Base-by-base conservation (phyloP, 75 land plant genomes). In the Pinus taeda region DNA sequence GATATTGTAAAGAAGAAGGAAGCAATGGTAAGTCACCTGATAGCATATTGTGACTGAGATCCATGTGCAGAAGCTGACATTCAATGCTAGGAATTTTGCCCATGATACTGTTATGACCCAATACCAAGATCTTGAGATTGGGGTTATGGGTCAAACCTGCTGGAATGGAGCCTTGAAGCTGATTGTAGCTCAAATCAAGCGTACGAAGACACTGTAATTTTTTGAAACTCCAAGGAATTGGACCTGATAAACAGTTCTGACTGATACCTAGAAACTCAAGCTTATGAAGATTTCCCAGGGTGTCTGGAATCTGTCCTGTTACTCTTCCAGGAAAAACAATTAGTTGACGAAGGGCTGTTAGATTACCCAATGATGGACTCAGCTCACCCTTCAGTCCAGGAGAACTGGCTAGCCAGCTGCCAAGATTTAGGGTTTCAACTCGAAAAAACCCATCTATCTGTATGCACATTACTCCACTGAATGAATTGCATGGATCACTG, bases 341-440 rank as follows among this genome's bases (percentile, higher is more conserved):
- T 62, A 91, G 79, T 9, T 85, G 83, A 39, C 72, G 77, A 1
- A 92, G 71, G 0, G 83, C 56, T 56, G 94, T 73, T 74, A 89
- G 84, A 77, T 85, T 79, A 49, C 81, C 75, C 29, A 92, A 30
- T 55, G 84, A 29, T 11, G 89, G 81, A 56, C 82, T 64, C 37
- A 89, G 82, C 6, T 79, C 36, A 26, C 91, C 94, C 49, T 63
- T 49, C 60, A 86, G 86, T 45, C 94, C 94, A 0, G 82, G 85
- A 22, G 84, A 86, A 74, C 74, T 80, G 53, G 88, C 79, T 22
- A 79, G 81, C 73, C 88, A 84, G 13, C 84, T 26, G 26, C 88
- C 91, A 57, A 89, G 88, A 4, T 76, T 59, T 67, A 89, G 86
- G 45, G 69, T 7, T 53, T 74, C 39, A 69, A 86, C 91, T 6